Conservation (phyloP, 139 green algal genomes). For the Spirogloea muscicola region DNA sequence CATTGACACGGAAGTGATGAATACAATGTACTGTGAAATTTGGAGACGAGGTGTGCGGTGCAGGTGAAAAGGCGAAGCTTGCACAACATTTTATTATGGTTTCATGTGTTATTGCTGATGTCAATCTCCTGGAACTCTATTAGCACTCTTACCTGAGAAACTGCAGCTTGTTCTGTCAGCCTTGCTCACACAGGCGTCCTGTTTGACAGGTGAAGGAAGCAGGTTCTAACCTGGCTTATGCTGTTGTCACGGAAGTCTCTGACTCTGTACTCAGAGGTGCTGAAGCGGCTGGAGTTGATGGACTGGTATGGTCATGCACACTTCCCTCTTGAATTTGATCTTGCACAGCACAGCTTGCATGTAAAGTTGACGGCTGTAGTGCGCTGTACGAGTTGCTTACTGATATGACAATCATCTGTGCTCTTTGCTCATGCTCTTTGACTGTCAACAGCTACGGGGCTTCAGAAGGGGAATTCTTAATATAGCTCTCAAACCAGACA, state of each 20-base stretch:
- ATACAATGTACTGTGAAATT: background rate
- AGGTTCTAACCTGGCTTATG: slow-evolving; percentile 34
- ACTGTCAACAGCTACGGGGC: slow-evolving; percentile 24
- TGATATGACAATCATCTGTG: background rate
- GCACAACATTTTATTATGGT: too few species aligned
- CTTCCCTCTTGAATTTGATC: background rate
- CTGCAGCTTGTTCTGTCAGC: background rate
- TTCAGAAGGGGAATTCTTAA: slow-evolving; percentile 21
- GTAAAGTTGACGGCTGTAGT: background rate
- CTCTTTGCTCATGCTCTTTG: background rate
- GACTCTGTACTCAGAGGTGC: slow-evolving; percentile 34
- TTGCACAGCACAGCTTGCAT: background rate
- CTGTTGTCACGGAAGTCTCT: slow-evolving; percentile 33
- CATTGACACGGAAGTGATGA: background rate
- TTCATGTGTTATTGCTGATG: background rate
- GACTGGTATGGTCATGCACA: slow-evolving; percentile 20
- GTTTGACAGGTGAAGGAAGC: slow-evolving; percentile 26
- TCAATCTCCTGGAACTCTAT: background rate
- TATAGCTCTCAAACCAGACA: slow-evolving; percentile 5
- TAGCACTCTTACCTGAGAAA: background rate
- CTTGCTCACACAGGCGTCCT: background rate
- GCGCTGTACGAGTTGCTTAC: background rate
- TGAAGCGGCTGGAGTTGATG: slow-evolving; percentile 27
- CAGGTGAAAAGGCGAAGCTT: too few species aligned
- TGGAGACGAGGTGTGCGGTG: too few species aligned